Percentiles rank a stretch among this genome's conserved stretches.
Evolutionary conservation across 495 filamentous ascomycete genomes (phyloP).

Genomic region (Penicillium samsonianum): DNA sequence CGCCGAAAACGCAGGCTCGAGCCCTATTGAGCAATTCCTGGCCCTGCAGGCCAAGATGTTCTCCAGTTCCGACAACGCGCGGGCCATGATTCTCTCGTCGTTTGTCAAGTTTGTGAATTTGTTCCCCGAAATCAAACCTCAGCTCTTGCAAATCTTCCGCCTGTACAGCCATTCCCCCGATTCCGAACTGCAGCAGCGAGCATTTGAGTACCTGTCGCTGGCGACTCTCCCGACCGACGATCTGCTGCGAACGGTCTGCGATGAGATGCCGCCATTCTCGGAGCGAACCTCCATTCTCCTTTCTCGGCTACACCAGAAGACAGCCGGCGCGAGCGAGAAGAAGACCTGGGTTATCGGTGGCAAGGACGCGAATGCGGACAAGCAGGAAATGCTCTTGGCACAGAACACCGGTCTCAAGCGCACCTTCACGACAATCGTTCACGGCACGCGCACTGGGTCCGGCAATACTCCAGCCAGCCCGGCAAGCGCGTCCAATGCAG

Average conservation of each 20-base stretch:
- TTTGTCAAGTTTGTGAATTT: slow-evolving; percentile 98
- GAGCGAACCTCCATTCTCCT: slow-evolving; percentile 90
- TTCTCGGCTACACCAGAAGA: slow-evolving; percentile 90
- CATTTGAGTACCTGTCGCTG: slow-evolving; percentile 91
- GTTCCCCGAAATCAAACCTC: slow-evolving; percentile 98
- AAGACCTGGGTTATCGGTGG: slow-evolving; percentile 95
- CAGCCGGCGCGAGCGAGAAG: slow-evolving; percentile 86
- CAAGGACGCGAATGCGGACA: slow-evolving; percentile 85
- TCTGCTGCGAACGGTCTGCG: slow-evolving; percentile 90
- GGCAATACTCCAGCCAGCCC: slow-evolving; percentile 41
- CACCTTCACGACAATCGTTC: slow-evolving; percentile 65
- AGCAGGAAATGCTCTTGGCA: slow-evolving; percentile 75
- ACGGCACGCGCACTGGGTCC: slow-evolving; percentile 53
- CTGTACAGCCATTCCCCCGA: slow-evolving; percentile 94
- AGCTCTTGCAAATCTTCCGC: slow-evolving; percentile 85
- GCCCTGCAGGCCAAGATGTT: slow-evolving; percentile 89
- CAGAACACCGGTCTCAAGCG: slow-evolving; percentile 84
- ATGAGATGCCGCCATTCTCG: slow-evolving; percentile 99
- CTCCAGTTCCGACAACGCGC: slow-evolving; percentile 81
- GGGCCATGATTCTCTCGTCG: slow-evolving; percentile 89
- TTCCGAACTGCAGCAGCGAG: slow-evolving; percentile 92
- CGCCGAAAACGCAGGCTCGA: slow-evolving; percentile 89
- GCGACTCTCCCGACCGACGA: slow-evolving; percentile 87
- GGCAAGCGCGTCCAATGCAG: slow-evolving; percentile 32
- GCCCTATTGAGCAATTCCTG: slow-evolving; percentile 96